Evolutionary conservation across 2,329 filamentous ascomycete genomes (phyloP), one percentile per base, ranked within the genome.

Genomic region (Colletotrichum sp.): DNA sequence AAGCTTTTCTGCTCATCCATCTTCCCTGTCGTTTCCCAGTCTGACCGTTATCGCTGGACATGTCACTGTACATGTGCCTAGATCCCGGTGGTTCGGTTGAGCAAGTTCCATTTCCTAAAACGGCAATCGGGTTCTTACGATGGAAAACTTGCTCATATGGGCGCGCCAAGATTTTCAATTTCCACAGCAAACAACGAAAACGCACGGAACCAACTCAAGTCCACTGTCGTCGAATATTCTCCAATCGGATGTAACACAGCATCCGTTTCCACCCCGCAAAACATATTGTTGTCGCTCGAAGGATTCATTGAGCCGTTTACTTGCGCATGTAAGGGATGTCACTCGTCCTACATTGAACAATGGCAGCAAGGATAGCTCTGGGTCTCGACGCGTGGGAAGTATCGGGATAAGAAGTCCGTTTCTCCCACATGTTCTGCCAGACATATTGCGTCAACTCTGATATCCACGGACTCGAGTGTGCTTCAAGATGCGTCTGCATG

Each of bases 141-240:
- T 21, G 2, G 21, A 34, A 70, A 70, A 70, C 68, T 26, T 70
- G 68, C 73, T 76, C 73, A 76, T 69, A 73, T 32, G 63, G 57
- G 69, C 73, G 70, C 73, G 70, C 73, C 73, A 72, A 76, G 73
- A 32, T 5, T 21, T 1, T 52, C 32, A 39, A 34, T 36, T 36
- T 32, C 32, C 60, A 18, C 60, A 21, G n/a, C 60, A 30, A 59
- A 59, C 21, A 30, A 24, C 21, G 4, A 18, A n/a, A 63, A 36
- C 26, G 57, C 57, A 60, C 30, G 30, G 13, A n/a, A 34, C 30
- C 60, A 63, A 59, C 13, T 30, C 55, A 12, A 59, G 26, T 59
- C 15, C 55, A 26, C 55, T 0, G 8, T 30, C 15, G 59, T 62
- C 28, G 18, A 62, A 62, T 24, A 21, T 52, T 52, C 59, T 30